Conservation (phyloP, 345 rosid species). For the Kandelia obovata region DNA sequence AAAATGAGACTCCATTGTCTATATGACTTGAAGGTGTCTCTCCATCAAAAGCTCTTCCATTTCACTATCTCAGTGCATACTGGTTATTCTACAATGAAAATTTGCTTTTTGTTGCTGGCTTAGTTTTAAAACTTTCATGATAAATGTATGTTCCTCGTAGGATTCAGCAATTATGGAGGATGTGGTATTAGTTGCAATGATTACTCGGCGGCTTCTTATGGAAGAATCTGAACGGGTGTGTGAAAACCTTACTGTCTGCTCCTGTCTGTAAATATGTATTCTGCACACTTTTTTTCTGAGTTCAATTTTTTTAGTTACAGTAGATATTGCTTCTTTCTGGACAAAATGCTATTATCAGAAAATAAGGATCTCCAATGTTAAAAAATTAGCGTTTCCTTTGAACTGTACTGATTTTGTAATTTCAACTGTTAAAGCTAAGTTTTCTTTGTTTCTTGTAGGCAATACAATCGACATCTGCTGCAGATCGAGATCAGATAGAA, state of each 20-base stretch:
- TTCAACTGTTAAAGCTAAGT: conserved; percentile 14
- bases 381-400: background rate
- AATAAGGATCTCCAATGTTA: background rate
- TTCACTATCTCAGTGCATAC: background rate
- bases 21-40: too few relatives aligned
- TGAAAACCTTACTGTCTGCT: conserved; percentile 3
- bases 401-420: background rate
- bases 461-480: conserved; percentile 46
- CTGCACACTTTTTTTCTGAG: conserved; percentile 8
- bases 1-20: too few relatives aligned
- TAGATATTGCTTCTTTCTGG: background rate
- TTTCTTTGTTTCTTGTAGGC: conserved; percentile 48
- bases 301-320: background rate
- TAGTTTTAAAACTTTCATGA: background rate
- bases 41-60: too few relatives aligned
- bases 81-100: background rate
- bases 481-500: conserved; percentile 86
- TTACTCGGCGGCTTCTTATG: conserved; percentile 76
- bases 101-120: background rate
- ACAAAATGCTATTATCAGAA: background rate
- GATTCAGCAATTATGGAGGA: conserved; percentile 65
- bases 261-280: background rate
- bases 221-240: conserved; percentile 86
- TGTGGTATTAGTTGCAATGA: conserved; percentile 76
- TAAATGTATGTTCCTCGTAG: conserved; percentile 35